Base-by-base conservation (phyloP, 1,284 basidiomycete genomes). In the Wallemia ichthyophaga region DNA sequence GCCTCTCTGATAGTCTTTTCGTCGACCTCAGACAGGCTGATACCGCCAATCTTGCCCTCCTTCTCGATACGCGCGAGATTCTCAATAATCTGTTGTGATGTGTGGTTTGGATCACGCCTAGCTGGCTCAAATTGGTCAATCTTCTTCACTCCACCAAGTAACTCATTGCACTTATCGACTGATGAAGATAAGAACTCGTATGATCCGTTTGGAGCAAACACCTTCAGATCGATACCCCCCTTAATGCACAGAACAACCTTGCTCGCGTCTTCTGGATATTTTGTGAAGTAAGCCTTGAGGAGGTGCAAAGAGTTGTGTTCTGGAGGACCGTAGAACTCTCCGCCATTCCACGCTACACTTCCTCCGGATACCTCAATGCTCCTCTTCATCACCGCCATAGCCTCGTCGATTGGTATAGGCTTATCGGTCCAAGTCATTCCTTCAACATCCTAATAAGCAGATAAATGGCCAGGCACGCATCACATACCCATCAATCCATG, bases 241-340 rank as follows among this genome's bases (percentile, higher is more conserved):
- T 77, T 72, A 61, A 72, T 65, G n/a, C 69, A 75, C 23, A 79
- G 67, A 61, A 75, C 71, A 15, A 74, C 70, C 65, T 71, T 74
- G 28, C 75, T 73, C 11, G 70, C 71, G 65, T 77, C 75, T 58
- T 75, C 73, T 0, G 78, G 78, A 65, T 78, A 74, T 58, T 71
- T 71, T 23, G 70, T 70, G 63, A 72, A 75, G 65, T 74, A 75
- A 23, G 72, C 69, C 2, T 71, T 65, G 24, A 76, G 58, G 2
- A 75, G 64, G 61, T 73, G 69, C 0, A 74, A 66, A 24, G 66
- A 70, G 9, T 69, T 65, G 0, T 65, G 63, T 15, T 69, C 62
- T 9, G 67, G 65, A 9, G 65, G 61, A 3, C 69, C 73, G 61
- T 76, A 75, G 64, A 75, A 75, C 28, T 73, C 72, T 48, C 67